These are phyloP conservation scores for Bombardia bombarda DNA, from an alignment of 495 filamentous ascomycete species.

Conservation along the genomic window DNA sequence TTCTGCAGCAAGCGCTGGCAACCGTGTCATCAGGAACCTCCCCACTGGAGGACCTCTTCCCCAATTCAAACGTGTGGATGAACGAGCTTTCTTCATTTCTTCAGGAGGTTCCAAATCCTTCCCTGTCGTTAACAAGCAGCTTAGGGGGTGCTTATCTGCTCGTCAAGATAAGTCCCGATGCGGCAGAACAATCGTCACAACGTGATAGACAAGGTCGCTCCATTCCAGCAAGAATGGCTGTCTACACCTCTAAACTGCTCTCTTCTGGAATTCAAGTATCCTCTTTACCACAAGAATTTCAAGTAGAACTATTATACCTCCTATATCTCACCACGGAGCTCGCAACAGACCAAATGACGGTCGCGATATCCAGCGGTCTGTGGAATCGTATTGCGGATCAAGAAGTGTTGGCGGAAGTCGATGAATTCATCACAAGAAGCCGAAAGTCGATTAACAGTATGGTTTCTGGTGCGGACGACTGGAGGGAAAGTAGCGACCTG, in stretches of 20 bases:
- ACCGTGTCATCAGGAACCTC: constrained; percentile 10
- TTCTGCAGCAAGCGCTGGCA: constrained; percentile 33
- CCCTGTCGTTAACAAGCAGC: constrained; percentile 63
- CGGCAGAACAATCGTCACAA: constrained; percentile 14
- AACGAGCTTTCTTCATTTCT: constrained; percentile 51
- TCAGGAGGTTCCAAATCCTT: constrained; percentile 44
- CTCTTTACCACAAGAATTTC: constrained; percentile 20
- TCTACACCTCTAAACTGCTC: constrained; percentile 55
- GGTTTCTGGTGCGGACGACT: constrained; percentile 22
- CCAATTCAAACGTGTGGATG: constrained; percentile 34
- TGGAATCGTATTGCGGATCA: constrained; percentile 26
- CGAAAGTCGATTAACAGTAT: constrained; percentile 46
- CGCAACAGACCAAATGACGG: constrained; percentile 35
- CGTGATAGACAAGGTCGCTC: constrained; percentile 64
- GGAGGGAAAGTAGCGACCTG: constrained; percentile 24
- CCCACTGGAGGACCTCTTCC: constrained; percentile 30
- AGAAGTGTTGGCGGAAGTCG: constrained; percentile 50
- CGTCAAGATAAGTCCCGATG: constrained; percentile 28
- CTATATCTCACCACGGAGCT: constrained; percentile 33
- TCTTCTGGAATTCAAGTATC: constrained; percentile 20
- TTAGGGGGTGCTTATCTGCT: constrained; percentile 66
- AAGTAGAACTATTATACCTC: constrained; percentile 31
- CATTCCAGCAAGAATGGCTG: constrained; percentile 61
- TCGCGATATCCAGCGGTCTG: constrained; percentile 22
- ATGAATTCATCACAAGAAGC: constrained; percentile 52